A percentile compares a stretch with the other conserved stretches of the same genome.
Evolutionary conservation across 192 early-diverging fungal species (phyloP).

Genomic region (Coemansia sp.): DNA sequence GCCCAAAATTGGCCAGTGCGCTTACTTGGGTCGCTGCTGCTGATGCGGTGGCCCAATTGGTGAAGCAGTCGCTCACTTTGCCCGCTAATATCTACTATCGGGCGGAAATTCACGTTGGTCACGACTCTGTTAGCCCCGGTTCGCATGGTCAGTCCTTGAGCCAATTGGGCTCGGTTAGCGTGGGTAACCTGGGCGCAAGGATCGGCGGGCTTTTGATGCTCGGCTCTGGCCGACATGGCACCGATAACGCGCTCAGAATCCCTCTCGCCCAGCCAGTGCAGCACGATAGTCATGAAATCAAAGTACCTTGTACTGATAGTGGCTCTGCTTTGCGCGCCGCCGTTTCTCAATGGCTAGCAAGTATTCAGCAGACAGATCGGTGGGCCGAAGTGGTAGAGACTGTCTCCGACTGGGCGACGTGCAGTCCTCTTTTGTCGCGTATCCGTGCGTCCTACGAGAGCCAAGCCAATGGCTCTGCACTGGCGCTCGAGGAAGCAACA

Average conservation of each 20-base stretch:
- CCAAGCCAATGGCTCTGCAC: neutral
- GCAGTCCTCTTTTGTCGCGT: slow-evolving; percentile 22
- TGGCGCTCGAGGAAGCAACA: neutral
- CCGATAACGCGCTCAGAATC: neutral
- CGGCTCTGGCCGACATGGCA: neutral
- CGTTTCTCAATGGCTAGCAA: slow-evolving; percentile 2
- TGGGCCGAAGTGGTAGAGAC: slow-evolving; percentile 36
- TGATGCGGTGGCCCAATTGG: neutral
- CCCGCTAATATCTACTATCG: neutral
- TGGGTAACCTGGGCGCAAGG: slow-evolving; percentile 34
- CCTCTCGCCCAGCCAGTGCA: neutral
- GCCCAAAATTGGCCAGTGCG: neutral
- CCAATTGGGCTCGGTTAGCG: neutral
- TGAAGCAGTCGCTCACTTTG: neutral
- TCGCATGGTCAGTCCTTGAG: neutral
- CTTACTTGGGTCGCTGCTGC: slow-evolving; percentile 10
- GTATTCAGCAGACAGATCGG: slow-evolving; percentile 1
- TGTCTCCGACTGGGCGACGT: slow-evolving; percentile 40
- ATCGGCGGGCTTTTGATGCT: slow-evolving; percentile 45
- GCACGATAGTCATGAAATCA: neutral
- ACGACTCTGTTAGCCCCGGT: neutral
- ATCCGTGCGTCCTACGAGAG: neutral
- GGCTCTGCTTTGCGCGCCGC: neutral
- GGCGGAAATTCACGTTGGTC: neutral
- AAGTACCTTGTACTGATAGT: neutral